Evolutionary conservation across 768 basidiomycete genomes (phyloP).

Genomic region (Boletus rubescentipes): DNA sequence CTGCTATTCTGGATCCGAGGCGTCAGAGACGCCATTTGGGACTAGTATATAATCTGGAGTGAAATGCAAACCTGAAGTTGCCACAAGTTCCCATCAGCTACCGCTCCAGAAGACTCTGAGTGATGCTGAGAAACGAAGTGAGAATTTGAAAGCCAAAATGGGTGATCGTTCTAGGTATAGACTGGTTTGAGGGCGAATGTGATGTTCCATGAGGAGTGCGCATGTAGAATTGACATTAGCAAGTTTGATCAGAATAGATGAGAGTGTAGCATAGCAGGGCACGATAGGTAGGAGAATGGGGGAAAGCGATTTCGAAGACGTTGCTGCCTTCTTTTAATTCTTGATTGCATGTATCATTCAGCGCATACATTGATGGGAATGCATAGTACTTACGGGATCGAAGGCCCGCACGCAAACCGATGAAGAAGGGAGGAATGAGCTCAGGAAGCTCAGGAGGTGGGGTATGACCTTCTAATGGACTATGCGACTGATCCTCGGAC

Average conservation of each 20-base stretch:
- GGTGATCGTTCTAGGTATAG: neutral
- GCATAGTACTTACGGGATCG: neutral
- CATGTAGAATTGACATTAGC: slow-evolving; percentile 4
- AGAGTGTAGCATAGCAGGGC: neutral
- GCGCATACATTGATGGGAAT: neutral
- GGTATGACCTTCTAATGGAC: neutral
- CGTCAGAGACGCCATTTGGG: neutral
- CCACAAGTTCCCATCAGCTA: neutral
- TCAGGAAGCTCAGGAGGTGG: neutral
- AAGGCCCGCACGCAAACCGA: neutral
- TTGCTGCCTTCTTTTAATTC: neutral
- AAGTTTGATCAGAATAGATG: neutral
- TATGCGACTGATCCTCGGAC: slow-evolving; percentile 15
- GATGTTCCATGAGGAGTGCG: slow-evolving; percentile 11
- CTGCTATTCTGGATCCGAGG: slow-evolving; percentile 18
- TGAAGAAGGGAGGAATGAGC: neutral
- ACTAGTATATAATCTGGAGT: neutral
- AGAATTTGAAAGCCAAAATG: neutral
- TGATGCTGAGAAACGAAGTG: neutral
- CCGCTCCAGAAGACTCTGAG: neutral
- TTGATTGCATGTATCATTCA: neutral
- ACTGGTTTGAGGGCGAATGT: slow-evolving; percentile 1
- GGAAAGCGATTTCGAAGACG: neutral
- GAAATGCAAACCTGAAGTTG: neutral
- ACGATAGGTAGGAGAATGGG: neutral